Conservation (phyloP, 805 yeast species). For the Metschnikowia dekortorum region DNA sequence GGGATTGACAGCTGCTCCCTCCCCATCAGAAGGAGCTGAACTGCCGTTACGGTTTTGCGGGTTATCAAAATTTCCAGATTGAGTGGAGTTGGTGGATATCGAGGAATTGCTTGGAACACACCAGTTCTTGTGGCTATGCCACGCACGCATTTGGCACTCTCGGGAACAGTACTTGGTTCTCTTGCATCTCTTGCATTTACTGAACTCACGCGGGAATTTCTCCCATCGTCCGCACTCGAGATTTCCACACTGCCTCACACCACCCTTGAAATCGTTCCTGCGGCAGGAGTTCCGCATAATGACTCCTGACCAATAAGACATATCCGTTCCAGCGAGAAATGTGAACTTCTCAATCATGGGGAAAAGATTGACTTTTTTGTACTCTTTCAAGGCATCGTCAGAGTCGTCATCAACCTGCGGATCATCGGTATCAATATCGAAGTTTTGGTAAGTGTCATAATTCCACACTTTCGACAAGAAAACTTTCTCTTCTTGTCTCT, state of each 20-base stretch:
- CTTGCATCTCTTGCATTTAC: constrained; percentile 91
- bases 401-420: constrained; percentile 20
- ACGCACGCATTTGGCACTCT: constrained; percentile 85
- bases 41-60: constrained; percentile 13
- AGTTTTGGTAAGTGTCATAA: constrained; percentile 36
- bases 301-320: constrained; percentile 97
- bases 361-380: constrained; percentile 62
- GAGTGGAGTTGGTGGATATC: constrained; percentile 16
- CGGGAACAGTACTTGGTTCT: constrained; percentile 92
- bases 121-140: constrained; percentile 95
- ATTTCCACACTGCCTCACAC: constrained; percentile 92
- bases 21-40: constrained; percentile 14
- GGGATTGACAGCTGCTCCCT: constrained; percentile 9
- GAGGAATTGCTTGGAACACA: constrained; percentile 54
- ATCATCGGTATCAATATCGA: constrained; percentile 35
- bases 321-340: constrained; percentile 63
- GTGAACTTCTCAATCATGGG: constrained; percentile 93
- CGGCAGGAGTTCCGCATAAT: constrained; percentile 95
- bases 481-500: constrained; percentile 29
- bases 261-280: constrained; percentile 80
- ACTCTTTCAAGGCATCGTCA: constrained; percentile 42
- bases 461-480: constrained; percentile 34
- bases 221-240: constrained; percentile 96
- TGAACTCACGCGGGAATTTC: constrained; percentile 81
- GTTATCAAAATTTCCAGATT: constrained; percentile 8